Percentiles rank a stretch among this genome's conserved stretches.
phyloP scores from a whole-genome alignment of 805 yeast genomes.

The Kurtzmaniella fragi region DNA sequence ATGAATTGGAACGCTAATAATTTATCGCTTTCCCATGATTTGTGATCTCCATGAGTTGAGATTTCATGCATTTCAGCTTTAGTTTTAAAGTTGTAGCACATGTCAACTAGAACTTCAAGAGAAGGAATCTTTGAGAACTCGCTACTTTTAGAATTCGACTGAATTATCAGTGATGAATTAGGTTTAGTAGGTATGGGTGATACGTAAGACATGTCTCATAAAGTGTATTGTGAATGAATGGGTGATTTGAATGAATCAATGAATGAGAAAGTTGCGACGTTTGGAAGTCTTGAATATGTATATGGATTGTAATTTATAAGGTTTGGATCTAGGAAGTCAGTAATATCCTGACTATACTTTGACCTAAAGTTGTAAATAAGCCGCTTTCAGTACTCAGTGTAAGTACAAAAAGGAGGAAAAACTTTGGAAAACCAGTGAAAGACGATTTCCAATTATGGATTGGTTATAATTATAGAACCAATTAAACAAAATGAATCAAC shows the following conservation, averaged over 20 bases:
- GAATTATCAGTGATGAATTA: constrained; percentile 1
- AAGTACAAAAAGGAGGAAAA: too few species aligned
- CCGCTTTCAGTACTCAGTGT: constrained; percentile 3
- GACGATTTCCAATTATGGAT: too few species aligned
- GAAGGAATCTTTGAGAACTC: constrained; percentile 6
- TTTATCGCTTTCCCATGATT: constrained; percentile 10
- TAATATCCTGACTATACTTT: too few species aligned
- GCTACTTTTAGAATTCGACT: neutral
- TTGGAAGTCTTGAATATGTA: too few species aligned
- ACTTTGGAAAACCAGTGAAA: too few species aligned
- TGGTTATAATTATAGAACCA: constrained; percentile 1
- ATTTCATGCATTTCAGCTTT: neutral
- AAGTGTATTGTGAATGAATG: neutral
- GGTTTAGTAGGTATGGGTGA: constrained; percentile 2
- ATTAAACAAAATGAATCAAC: neutral
- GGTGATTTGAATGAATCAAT: neutral
- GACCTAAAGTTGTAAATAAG: too few species aligned
- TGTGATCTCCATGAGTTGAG: constrained; percentile 1
- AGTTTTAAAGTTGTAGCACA: constrained; percentile 23
- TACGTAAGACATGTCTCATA: neutral
- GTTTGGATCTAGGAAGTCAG: too few species aligned
- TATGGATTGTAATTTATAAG: too few species aligned
- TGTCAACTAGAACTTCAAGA: constrained; percentile 27
- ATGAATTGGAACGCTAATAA: constrained; percentile 23
- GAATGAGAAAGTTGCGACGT: too few species aligned